Conservation (phyloP, 768 basidiomycete species). For the Kwoniella sp. region DNA sequence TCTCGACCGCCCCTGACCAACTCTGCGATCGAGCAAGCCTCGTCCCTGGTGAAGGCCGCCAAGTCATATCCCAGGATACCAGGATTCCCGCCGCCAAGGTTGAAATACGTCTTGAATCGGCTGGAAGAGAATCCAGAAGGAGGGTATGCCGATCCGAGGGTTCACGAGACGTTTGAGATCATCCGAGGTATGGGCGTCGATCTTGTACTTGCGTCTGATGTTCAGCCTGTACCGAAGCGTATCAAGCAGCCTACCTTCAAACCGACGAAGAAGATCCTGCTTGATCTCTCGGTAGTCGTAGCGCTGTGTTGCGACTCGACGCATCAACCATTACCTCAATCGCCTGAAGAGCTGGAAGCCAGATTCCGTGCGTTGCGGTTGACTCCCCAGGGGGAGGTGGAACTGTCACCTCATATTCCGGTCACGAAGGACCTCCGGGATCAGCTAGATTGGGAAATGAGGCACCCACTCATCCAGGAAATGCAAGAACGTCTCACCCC, state of each 20-base stretch:
- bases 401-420: conserved; percentile 48
- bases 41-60: conserved; percentile 69
- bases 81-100: conserved; percentile 51
- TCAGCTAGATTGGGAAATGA: conserved; percentile 77
- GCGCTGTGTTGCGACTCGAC: conserved; percentile 81
- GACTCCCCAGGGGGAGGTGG: conserved; percentile 7
- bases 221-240: conserved; percentile 25
- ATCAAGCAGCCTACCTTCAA: conserved; percentile 19
- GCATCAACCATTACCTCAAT: conserved; percentile 68
- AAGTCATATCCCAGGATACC: conserved; percentile 61
- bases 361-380: conserved; percentile 65
- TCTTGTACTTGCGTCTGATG: conserved; percentile 61
- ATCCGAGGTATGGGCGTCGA: conserved; percentile 68
- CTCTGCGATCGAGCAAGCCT: conserved; percentile 71
- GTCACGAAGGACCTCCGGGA: conserved; percentile 71
- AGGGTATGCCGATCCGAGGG: conserved; percentile 59
- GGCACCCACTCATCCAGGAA: conserved; percentile 66
- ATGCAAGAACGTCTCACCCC: conserved; percentile 60
- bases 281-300: conserved; percentile 82
- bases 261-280: conserved; percentile 69
- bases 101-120: conserved; percentile 69
- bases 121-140: conserved; percentile 60
- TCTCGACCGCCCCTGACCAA: conserved; percentile 63
- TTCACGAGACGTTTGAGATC: conserved; percentile 64
- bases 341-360: conserved; percentile 64